Evolutionary conservation across 2,329 filamentous ascomycete genomes (phyloP), one percentile per base, ranked within the genome.

Genomic region (Lasiodiplodia theobromae): DNA sequence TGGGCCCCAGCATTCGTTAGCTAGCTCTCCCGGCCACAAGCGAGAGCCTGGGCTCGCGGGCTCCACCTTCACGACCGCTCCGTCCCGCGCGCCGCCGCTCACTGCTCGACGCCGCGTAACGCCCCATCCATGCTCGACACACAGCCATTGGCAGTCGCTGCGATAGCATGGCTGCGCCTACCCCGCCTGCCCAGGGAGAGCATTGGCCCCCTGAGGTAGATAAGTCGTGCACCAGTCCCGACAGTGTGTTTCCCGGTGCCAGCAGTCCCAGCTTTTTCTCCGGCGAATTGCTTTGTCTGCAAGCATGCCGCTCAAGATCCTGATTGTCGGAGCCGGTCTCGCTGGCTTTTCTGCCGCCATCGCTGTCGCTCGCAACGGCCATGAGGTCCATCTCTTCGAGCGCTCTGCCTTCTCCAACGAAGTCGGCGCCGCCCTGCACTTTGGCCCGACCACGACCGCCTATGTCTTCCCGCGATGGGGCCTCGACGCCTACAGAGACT

Each of bases 371-470:
- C 71, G 71, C n/a, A 67, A 69, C 10, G 73, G 73, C 38, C 73
- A 75, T 56, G n/a, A 68, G 11, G 71, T 74, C 54, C 67, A 72
- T 25, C 66, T 75, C 18, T 75, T 71, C 66, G 73, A 76, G 38
- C 73, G 74, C 54, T 74, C 72, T 11, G 53, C 49, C 2, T 79
- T 82, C 68, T 76, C 76, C 66, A 79, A 79, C 53, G 82, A 83
- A 71, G 72, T 81, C 31, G 82, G 82, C 4, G 82, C 82, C 1
- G 82, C 82, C 1, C 81, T 83, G 25, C 74, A 77, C 23, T 70
- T 82, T 21, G 76, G 77, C 21, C 80, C 81, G 2, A 82, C 83
- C 68, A 80, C 75, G 6, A 64, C 60, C 23, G 74, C 75, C 5
- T 72, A 75, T 1, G 72, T 77, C n/a, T 72, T 82, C 25, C 67